A percentile compares a stretch with the other conserved stretches of the same genome.
phyloP scores from a whole-genome alignment of 2,329 filamentous ascomycete genomes.

The Alternaria ethzedia region DNA sequence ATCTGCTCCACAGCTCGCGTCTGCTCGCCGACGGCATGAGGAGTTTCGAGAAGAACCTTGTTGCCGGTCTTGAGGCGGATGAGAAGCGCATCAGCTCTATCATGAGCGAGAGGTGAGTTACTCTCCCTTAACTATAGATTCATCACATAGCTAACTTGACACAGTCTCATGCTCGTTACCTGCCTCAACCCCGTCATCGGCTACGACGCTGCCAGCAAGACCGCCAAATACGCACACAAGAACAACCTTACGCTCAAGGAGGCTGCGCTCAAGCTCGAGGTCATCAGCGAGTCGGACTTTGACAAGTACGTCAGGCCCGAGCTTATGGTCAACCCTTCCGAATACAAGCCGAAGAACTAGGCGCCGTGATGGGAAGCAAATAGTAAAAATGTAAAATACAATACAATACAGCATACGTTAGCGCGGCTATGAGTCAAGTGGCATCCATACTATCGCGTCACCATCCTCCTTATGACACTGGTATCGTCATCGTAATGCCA shows the following conservation, averaged over 20 bases:
- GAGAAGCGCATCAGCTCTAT: constrained; percentile 89
- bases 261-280: constrained; percentile 91
- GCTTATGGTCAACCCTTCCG: constrained; percentile 89
- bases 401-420: not conserved
- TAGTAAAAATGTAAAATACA: not conserved
- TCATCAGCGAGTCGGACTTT: constrained; percentile 87
- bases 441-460: too few species aligned
- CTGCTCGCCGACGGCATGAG: constrained; percentile 91
- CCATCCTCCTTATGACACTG: not conserved
- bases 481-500: not conserved
- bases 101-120: constrained; percentile 86
- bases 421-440: not conserved
- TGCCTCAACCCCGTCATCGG: constrained; percentile 59
- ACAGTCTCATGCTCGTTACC: constrained; percentile 94
- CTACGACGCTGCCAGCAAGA: constrained; percentile 45
- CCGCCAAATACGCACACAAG: constrained; percentile 84
- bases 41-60: constrained; percentile 93
- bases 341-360: constrained; percentile 57
- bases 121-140: too few species aligned
- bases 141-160: constrained; percentile 20
- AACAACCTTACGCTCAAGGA: constrained; percentile 94
- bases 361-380: not conserved
- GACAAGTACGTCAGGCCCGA: constrained; percentile 89
- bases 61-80: constrained; percentile 87
- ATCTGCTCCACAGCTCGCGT: constrained; percentile 89